phyloP scores from a whole-genome alignment of 768 basidiomycete genomes.

The Arthromyces matolae region DNA sequence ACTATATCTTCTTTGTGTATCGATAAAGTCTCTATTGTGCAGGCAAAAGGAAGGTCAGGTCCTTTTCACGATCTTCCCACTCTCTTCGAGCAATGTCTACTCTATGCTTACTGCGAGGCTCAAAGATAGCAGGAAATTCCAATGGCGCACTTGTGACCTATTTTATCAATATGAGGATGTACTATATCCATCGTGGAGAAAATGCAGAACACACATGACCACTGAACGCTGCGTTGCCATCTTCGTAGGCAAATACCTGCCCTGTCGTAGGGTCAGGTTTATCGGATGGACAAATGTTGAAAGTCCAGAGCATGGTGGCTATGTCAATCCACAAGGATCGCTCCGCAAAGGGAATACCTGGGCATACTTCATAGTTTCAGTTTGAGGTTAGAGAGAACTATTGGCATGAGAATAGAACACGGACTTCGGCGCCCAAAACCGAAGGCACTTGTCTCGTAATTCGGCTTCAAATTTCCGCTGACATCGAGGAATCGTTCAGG shows the following conservation, averaged over 20 bases:
- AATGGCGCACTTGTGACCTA: not conserved
- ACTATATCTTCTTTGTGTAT: not conserved
- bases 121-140: not conserved
- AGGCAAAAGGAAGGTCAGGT: not conserved
- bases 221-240: not conserved
- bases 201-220: not conserved
- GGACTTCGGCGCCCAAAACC: not conserved
- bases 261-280: not conserved
- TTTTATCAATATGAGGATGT: too few species aligned
- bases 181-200: not conserved
- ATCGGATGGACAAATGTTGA: not conserved
- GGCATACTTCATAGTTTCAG: not conserved
- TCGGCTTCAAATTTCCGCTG: not conserved
- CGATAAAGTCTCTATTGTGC: too few species aligned
- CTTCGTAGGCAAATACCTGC: not conserved
- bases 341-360: not conserved
- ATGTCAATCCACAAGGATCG: slow-evolving; percentile 3
- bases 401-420: too few species aligned
- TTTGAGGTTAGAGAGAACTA: too few species aligned
- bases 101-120: not conserved
- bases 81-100: not conserved
- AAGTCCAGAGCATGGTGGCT: slow-evolving; percentile 3
- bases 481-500: not conserved
- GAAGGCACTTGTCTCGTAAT: slow-evolving; percentile 1
- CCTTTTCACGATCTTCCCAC: slow-evolving; percentile 3